phyloP scores from a whole-genome alignment of 2,329 filamentous ascomycete species.

The Nothophaeocryptopus gaeumannii region DNA sequence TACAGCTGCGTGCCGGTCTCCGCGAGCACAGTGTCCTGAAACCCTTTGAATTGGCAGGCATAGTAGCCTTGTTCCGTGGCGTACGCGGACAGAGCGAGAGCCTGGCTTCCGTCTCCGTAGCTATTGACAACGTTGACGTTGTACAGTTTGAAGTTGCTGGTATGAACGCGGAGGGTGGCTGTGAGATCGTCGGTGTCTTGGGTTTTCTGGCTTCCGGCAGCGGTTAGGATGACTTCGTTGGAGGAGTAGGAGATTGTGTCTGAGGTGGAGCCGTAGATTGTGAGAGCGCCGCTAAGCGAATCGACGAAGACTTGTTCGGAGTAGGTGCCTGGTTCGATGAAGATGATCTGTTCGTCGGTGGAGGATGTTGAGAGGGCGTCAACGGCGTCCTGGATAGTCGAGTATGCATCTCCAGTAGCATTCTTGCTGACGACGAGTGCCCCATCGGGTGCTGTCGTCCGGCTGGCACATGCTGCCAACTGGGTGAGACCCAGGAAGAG shows the following conservation, averaged over 20 bases:
- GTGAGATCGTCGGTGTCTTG: conserved; percentile 55
- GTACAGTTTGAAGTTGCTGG: conserved; percentile 57
- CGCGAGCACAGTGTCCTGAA: conserved; percentile 54
- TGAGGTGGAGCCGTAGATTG: conserved; percentile 59
- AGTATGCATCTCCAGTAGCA: conserved; percentile 40
- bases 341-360: conserved; percentile 56
- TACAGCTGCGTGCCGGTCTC: conserved; percentile 56
- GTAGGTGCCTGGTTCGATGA: conserved; percentile 61
- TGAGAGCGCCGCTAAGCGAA: conserved; percentile 48
- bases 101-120: conserved; percentile 50
- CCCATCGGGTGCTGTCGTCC: conserved; percentile 49
- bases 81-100: conserved; percentile 54
- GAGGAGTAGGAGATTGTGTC: conserved; percentile 51
- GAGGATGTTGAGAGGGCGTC: conserved; percentile 55
- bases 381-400: conserved; percentile 56
- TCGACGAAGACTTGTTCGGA: conserved; percentile 58
- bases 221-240: conserved; percentile 59
- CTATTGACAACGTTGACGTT: conserved; percentile 59
- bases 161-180: conserved; percentile 49
- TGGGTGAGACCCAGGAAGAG: conserved; percentile 16
- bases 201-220: conserved; percentile 47
- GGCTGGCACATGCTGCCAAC: conserved; percentile 30
- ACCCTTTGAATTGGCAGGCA: conserved; percentile 54
- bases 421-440: conserved; percentile 49
- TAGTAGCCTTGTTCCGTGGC: conserved; percentile 57